phyloP scores from a whole-genome alignment of 805 yeast genomes.

The Wickerhamiella domercqiae region DNA sequence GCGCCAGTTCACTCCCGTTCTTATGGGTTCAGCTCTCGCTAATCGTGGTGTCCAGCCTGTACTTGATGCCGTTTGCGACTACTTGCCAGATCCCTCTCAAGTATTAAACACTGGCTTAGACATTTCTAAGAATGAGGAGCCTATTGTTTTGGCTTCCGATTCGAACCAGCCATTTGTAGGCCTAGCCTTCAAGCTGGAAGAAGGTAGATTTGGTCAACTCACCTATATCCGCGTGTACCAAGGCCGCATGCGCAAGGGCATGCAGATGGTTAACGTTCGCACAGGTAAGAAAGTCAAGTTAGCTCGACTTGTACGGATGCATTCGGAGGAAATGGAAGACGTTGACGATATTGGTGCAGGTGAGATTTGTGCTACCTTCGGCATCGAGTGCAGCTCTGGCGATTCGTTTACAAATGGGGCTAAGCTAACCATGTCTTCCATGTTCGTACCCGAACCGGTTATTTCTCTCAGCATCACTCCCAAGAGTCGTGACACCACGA shows the following conservation, averaged over 20 bases:
- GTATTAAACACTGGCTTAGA: slow-evolving; percentile 83
- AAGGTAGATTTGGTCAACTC: slow-evolving; percentile 94
- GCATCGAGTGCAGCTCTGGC: slow-evolving; percentile 97
- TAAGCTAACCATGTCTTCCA: slow-evolving; percentile 83
- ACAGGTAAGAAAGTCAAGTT: slow-evolving; percentile 88
- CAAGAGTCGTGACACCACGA: slow-evolving; percentile 67
- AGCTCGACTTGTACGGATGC: slow-evolving; percentile 93
- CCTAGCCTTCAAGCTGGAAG: slow-evolving; percentile 96
- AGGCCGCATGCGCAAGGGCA: slow-evolving; percentile 85
- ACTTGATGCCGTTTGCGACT: slow-evolving; percentile 89
- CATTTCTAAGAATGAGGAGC: slow-evolving; percentile 38
- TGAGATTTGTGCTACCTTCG: slow-evolving; percentile 98
- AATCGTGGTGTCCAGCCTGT: slow-evolving; percentile 93
- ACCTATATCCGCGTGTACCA: slow-evolving; percentile 95
- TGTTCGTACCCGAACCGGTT: slow-evolving; percentile 98
- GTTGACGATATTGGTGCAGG: slow-evolving; percentile 92
- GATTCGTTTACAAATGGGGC: slow-evolving; percentile 88
- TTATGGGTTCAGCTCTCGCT: slow-evolving; percentile 98
- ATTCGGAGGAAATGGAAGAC: slow-evolving; percentile 97
- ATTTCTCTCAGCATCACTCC: slow-evolving; percentile 86
- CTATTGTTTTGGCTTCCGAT: slow-evolving; percentile 62
- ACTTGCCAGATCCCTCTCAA: slow-evolving; percentile 89
- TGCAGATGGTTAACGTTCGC: slow-evolving; percentile 74
- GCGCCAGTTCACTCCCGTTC: slow-evolving; percentile 94
- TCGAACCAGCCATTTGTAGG: slow-evolving; percentile 75